Evolutionary conservation across 306 rosid genomes (phyloP), one percentile per base, ranked within the genome.

Genomic region (Echinosophora koreensis): DNA sequence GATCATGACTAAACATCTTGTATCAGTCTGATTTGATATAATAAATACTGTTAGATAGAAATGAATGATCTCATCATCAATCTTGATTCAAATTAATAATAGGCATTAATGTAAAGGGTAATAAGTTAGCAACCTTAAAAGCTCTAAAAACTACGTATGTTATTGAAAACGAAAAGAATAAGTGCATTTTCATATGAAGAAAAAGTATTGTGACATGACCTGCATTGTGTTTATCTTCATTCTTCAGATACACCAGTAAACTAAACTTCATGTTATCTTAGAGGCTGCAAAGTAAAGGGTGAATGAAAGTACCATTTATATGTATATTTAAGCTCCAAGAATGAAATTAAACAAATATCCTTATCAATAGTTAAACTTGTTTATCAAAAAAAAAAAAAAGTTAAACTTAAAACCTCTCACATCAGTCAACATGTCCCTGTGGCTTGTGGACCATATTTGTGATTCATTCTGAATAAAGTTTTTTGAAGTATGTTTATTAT

Each of bases 51-150:
- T 66, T 22, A 5, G 22, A 22, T 22, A 22, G 39, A 14, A 11
- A 18, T 66, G 22, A 66, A 66, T 42, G 17, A 44, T 12, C n/a
- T 66, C 72, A 27, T 27, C 22, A 18, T 66, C 55, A 66, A 44
- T 66, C 72, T 22, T 66, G 8, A 42, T 39, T 9, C 71, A 65
- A 65, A 13, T 44, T 34, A 66, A 65, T 18, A 12, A 46, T 18
- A 22, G 38, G 41, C 72, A 54, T 55, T 54, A 7, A 41, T 35
- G 34, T 51, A 7, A 6, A 50, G 34, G 34, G 10, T 56, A 56
- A 22, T 28, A 30, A 17, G 16, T 34, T 71, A 37, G 38, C 63
- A 37, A 37, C 51, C 51, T 10, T 35, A 10, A 16, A 54, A 35
- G 64, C 51, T 54, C 39, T 28, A 46, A 27, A 28, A 55, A 2